Percentiles rank a stretch among this genome's conserved stretches.
phyloP scores from a whole-genome alignment of 257 asterid species.

The Apocynum venetum region DNA sequence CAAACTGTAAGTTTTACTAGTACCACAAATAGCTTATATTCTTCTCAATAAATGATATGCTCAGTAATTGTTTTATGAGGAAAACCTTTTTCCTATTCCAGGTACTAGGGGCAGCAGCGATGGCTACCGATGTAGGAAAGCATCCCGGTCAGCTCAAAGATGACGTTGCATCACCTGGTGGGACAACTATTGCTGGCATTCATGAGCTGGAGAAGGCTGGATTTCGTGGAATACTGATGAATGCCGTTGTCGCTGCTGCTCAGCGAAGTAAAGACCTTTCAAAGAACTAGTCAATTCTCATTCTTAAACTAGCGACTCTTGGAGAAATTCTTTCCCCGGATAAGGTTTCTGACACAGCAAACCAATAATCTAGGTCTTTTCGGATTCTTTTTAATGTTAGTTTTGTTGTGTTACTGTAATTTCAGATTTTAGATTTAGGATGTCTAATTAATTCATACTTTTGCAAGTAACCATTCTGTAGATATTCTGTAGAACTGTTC shows the following conservation, averaged over 20 bases:
- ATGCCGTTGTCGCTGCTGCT: conserved; percentile 94
- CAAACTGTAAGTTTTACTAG: conserved; percentile 61
- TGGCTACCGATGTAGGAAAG: conserved; percentile 55
- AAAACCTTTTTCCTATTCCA: conserved; percentile 19
- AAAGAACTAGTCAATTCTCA: conserved; percentile 28
- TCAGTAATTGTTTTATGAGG: background rate
- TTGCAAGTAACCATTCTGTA: background rate
- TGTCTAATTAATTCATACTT: background rate
- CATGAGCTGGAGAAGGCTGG: conserved; percentile 89
- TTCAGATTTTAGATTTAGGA: background rate
- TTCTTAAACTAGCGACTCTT: background rate
- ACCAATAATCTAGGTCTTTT: background rate
- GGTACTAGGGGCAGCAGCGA: conserved; percentile 95
- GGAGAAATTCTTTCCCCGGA: background rate
- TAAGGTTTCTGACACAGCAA: background rate
- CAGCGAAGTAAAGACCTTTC: conserved; percentile 79
- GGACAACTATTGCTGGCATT: conserved; percentile 88
- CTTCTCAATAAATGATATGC: background rate
- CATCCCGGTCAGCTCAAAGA: conserved; percentile 96
- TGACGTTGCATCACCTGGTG: conserved; percentile 94
- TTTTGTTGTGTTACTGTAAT: background rate
- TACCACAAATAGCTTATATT: background rate
- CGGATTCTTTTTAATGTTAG: background rate
- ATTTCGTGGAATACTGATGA: conserved; percentile 80
- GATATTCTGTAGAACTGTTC: background rate